These are phyloP conservation scores for Gossypium turneri DNA, from an alignment of 345 rosid genomes.

Conservation along the genomic window DNA sequence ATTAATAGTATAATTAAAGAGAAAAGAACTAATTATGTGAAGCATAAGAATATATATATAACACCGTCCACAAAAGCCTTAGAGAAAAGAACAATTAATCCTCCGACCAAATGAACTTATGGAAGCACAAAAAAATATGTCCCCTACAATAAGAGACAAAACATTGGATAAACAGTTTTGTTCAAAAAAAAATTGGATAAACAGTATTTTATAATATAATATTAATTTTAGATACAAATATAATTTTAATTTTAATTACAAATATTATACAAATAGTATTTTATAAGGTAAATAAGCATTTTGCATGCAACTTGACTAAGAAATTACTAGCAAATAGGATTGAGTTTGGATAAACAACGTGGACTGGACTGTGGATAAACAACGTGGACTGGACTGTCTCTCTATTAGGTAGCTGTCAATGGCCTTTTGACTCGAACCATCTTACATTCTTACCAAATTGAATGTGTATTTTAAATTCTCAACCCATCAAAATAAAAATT, in stretches of 20 bases:
- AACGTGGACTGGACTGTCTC: neutral
- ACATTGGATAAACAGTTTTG: neutral
- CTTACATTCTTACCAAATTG: neutral
- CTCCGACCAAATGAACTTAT: neutral
- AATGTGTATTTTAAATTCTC: no score
- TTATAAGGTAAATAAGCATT: no score
- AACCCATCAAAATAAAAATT: no score
- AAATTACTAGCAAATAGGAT: neutral
- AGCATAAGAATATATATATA: neutral
- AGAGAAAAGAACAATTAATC: neutral
- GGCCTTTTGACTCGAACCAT: neutral
- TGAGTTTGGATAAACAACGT: neutral
- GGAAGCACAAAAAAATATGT: conserved; percentile 2
- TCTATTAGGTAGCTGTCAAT: neutral
- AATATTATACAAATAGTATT: no score
- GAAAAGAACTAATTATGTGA: neutral
- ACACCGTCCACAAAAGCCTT: neutral
- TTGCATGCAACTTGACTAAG: no score
- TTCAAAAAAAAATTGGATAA: no score
- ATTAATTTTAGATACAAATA: no score
- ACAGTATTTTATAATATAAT: no score
- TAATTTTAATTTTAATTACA: no score
- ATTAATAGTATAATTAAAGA: no score
- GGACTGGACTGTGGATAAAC: neutral
- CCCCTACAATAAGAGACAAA: conserved; percentile 21